These are phyloP conservation scores for Fraxinus ornus DNA, from an alignment of 305 asterid genomes.

Conservation along the genomic window DNA sequence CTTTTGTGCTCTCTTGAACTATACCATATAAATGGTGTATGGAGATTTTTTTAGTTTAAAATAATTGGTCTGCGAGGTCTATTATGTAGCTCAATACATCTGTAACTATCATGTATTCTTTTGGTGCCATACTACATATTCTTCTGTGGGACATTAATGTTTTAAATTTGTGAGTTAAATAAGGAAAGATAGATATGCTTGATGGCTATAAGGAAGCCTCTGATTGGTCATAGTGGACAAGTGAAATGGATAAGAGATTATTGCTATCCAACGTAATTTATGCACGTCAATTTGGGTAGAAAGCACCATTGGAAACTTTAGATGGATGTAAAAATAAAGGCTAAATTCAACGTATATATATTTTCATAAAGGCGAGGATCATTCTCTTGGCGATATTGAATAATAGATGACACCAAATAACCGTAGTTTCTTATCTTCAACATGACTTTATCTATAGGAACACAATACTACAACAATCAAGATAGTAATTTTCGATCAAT, in stretches of 20 bases:
- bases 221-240: too few species aligned
- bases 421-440: background rate
- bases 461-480: background rate
- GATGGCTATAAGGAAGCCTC: too few species aligned
- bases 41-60: background rate
- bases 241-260: too few species aligned
- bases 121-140: too few species aligned
- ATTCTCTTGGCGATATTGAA: background rate
- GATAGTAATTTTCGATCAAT: background rate
- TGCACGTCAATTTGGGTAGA: too few species aligned
- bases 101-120: too few species aligned
- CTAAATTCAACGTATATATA: background rate
- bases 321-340: too few species aligned
- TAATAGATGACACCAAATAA: background rate
- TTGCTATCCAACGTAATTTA: too few species aligned
- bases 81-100: background rate
- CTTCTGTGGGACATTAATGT: too few species aligned
- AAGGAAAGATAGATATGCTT: too few species aligned
- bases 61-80: background rate
- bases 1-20: background rate
- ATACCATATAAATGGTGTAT: background rate
- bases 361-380: background rate
- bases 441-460: background rate
- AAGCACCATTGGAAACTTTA: too few species aligned
- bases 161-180: too few species aligned